These are phyloP conservation scores for Liriodendron chinense DNA, from an alignment of 164 flowering plant species.

Conservation along the genomic window DNA sequence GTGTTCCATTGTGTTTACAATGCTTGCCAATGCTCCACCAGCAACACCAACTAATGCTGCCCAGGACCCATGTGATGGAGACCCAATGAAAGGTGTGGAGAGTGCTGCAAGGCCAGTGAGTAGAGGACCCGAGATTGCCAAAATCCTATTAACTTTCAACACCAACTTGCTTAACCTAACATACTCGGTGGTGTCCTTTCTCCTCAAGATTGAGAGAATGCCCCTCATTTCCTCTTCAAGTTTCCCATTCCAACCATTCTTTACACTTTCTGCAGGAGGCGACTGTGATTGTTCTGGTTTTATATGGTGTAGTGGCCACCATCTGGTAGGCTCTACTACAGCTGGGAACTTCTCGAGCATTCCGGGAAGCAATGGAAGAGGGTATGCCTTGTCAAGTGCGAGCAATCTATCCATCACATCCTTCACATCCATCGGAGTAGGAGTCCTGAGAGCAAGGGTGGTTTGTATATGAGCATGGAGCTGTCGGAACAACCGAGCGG, in stretches of 20 bases:
- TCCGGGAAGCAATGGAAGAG: conserved; percentile 43
- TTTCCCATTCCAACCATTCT: conserved; percentile 42
- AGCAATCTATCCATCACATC: conserved; percentile 35
- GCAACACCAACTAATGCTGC: conserved; percentile 25
- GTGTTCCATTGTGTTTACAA: conserved; percentile 49
- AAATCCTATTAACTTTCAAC: conserved; percentile 40
- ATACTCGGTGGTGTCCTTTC: conserved; percentile 46
- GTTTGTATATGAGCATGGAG: conserved; percentile 44
- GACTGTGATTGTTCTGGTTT: background rate
- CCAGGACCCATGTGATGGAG: conserved; percentile 12
- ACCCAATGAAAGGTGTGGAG: conserved; percentile 37
- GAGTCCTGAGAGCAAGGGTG: conserved; percentile 21
- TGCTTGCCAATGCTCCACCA: conserved; percentile 46
- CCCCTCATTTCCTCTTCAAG: conserved; percentile 55
- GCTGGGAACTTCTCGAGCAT: conserved; percentile 55
- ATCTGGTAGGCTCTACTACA: conserved; percentile 39
- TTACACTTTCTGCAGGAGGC: background rate
- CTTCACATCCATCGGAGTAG: conserved; percentile 24
- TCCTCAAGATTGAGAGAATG: conserved; percentile 35
- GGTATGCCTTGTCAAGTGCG: conserved; percentile 53
- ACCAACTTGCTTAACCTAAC: conserved; percentile 37
- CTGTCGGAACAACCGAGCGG: conserved; percentile 52
- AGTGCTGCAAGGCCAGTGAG: conserved; percentile 50
- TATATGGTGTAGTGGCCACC: conserved; percentile 27
- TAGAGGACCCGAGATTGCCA: conserved; percentile 51